phyloP scores from a whole-genome alignment of 1,139 yeast genomes.

The Yarrowia galli region DNA sequence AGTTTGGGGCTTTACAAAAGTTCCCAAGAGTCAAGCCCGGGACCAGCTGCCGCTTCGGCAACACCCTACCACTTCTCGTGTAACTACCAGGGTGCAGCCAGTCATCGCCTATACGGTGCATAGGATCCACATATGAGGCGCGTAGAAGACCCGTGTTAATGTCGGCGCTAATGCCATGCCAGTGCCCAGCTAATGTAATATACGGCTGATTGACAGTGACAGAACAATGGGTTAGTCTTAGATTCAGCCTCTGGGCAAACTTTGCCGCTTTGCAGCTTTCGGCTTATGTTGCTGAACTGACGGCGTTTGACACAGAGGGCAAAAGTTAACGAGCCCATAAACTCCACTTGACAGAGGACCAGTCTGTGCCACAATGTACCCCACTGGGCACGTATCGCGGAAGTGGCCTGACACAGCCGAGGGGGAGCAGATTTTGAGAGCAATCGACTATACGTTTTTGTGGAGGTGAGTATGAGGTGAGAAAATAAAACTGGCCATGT shows the following conservation, averaged over 20 bases:
- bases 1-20: too few relatives aligned
- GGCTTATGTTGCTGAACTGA: background rate
- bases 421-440: background rate
- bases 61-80: too few relatives aligned
- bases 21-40: background rate
- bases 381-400: background rate
- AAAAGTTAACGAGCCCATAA: background rate
- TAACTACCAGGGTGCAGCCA: too few relatives aligned
- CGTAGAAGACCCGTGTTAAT: background rate
- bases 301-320: background rate
- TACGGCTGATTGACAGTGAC: constrained; percentile 11
- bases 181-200: background rate
- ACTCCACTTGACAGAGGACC: background rate
- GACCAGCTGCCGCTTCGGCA: too few relatives aligned
- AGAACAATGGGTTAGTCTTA: constrained; percentile 10
- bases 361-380: constrained; percentile 6
- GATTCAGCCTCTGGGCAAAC: background rate
- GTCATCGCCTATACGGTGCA: background rate
- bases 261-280: too few relatives aligned
- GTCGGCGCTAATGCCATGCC: background rate
- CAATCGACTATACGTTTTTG: background rate
- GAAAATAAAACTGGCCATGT: background rate
- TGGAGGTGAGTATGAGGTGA: background rate
- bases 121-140: constrained; percentile 11
- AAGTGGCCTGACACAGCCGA: background rate